Percentiles rank a stretch among this genome's conserved stretches.
Evolutionary conservation across 2,329 filamentous ascomycete genomes (phyloP).

Genomic region (Hirsutella thompsonii): DNA sequence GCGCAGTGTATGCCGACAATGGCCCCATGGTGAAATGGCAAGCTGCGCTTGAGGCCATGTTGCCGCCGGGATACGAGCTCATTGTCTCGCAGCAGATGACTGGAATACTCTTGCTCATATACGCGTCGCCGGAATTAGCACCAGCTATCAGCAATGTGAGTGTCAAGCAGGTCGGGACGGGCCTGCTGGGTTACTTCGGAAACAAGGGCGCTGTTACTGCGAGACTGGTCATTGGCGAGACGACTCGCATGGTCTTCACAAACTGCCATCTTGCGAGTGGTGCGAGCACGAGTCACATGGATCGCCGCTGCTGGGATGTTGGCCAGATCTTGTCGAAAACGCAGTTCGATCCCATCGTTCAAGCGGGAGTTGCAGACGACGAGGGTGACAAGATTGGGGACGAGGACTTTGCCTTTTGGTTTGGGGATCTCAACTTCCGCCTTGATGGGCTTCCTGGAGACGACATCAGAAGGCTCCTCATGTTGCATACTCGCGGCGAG

Average conservation of each 20-base stretch:
- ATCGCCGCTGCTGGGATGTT: conserved; percentile 83
- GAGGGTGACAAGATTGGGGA: conserved; percentile 63
- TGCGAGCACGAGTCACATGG: conserved; percentile 60
- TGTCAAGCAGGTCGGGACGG: conserved; percentile 74
- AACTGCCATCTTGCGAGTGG: conserved; percentile 89
- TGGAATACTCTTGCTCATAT: conserved; percentile 73
- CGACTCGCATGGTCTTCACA: conserved; percentile 77
- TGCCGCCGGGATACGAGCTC: conserved; percentile 66
- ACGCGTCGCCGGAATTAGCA: conserved; percentile 65
- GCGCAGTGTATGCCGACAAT: conserved; percentile 56
- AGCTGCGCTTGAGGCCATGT: conserved; percentile 54
- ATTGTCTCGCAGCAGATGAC: conserved; percentile 76
- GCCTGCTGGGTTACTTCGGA: conserved; percentile 82
- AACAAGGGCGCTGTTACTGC: conserved; percentile 88
- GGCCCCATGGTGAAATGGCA: conserved; percentile 68
- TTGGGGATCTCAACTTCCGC: conserved; percentile 91
- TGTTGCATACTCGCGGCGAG: conserved; percentile 69
- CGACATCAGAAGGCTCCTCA: conserved; percentile 75
- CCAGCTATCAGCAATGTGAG: conserved; percentile 70
- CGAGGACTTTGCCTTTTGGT: conserved; percentile 92
- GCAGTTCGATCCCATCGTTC: conserved; percentile 61
- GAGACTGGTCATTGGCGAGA: conserved; percentile 76
- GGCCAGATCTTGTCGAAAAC: conserved; percentile 64
- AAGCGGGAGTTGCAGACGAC: conserved; percentile 52
- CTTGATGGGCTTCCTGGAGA: conserved; percentile 79